phyloP scores from a whole-genome alignment of 257 asterid species.

The Mentha longifolia region DNA sequence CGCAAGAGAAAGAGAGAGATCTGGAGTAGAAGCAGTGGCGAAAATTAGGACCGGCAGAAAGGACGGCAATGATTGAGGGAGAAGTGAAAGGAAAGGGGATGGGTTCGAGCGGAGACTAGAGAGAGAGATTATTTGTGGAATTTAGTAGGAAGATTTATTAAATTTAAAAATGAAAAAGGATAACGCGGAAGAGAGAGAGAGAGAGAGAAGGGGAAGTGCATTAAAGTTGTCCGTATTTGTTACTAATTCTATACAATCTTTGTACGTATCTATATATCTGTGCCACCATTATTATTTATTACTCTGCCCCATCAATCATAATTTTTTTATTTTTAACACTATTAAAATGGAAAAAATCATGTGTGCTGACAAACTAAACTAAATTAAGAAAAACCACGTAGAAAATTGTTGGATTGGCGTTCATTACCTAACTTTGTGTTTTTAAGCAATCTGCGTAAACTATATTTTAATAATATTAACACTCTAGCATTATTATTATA shows the following conservation, averaged over 20 bases:
- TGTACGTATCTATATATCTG: conserved; percentile 39
- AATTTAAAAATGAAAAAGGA: conserved; percentile 35
- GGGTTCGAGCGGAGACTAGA: conserved; percentile 13
- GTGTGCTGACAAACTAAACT: no score
- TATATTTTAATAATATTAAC: no score
- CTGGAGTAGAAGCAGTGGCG: conserved; percentile 26
- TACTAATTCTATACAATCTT: conserved; percentile 36
- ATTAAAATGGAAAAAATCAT: no score
- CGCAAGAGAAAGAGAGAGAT: conserved; percentile 1
- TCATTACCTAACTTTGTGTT: no score
- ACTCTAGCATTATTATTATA: no score
- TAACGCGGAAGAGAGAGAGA: conserved; percentile 34
- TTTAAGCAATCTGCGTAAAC: no score
- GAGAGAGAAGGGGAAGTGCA: conserved; percentile 39
- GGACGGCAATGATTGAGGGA: conserved; percentile 38
- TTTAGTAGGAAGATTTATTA: conserved; percentile 25
- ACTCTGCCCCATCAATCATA: no score
- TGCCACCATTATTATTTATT: conserved; percentile 23
- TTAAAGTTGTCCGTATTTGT: conserved; percentile 46
- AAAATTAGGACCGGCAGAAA: conserved; percentile 22
- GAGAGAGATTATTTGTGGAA: conserved; percentile 23
- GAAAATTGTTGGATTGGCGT: no score
- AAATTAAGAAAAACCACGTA: no score
- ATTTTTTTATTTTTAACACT: no score
- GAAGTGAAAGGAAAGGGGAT: conserved; percentile 20